These are phyloP conservation scores for Chlamydomonas schloesseri DNA, from an alignment of 139 green algal genomes.

Conservation along the genomic window DNA sequence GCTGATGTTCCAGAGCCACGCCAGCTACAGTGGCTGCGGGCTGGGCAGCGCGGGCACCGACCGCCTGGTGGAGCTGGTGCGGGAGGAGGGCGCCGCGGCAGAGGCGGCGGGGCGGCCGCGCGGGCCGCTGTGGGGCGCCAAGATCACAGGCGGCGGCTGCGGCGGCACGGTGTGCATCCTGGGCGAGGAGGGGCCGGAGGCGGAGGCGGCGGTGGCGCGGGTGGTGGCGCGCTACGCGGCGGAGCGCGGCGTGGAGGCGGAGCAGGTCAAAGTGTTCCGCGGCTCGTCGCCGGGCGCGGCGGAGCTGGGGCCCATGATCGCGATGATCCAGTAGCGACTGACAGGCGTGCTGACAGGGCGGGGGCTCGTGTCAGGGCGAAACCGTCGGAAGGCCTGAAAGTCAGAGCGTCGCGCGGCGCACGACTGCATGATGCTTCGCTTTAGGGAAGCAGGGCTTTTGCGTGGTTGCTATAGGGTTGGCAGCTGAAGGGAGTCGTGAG, in stretches of 20 bases:
- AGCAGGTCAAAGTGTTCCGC: conserved; percentile 15
- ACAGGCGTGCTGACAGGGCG: too few species aligned
- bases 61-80: conserved; percentile 75
- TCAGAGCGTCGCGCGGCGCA: too few species aligned
- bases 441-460: too few species aligned
- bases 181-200: conserved; percentile 50
- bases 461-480: too few species aligned
- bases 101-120: not conserved
- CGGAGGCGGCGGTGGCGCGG: conserved; percentile 19
- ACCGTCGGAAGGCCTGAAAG: too few species aligned
- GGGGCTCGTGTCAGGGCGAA: too few species aligned
- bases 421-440: not conserved
- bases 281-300: conserved; percentile 27
- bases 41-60: conserved; percentile 78
- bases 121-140: conserved; percentile 86
- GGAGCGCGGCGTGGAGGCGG: not conserved
- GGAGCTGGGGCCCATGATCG: conserved; percentile 1
- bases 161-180: conserved; percentile 90
- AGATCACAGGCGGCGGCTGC: conserved; percentile 95
- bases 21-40: conserved; percentile 76
- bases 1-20: conserved; percentile 91
- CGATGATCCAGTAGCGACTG: not conserved
- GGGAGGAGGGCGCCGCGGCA: conserved; percentile 59
- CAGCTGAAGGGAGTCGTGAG: too few species aligned
- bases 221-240: conserved; percentile 20